Conservation (phyloP, 2,329 filamentous ascomycete genomes). For the Blastomyces gilchristii region DNA sequence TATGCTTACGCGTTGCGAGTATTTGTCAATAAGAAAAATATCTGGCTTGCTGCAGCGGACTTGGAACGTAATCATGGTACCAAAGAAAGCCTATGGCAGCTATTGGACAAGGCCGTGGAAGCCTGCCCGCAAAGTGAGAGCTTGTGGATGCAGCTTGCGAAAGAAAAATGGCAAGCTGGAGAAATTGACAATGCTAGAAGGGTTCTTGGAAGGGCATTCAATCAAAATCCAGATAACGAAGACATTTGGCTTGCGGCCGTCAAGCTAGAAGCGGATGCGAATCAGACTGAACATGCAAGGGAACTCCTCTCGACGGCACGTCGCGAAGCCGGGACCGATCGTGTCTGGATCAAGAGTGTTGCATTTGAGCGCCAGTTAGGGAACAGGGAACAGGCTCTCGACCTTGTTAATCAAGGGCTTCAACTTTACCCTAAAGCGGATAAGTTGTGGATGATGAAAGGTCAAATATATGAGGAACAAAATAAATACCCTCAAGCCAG, state of each 20-base stretch:
- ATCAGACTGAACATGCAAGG: constrained; percentile 69
- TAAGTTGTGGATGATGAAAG: constrained; percentile 98
- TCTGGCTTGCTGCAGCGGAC: constrained; percentile 86
- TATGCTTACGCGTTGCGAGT: constrained; percentile 83
- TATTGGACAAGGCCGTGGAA: constrained; percentile 87
- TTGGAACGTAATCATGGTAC: constrained; percentile 82
- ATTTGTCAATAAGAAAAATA: constrained; percentile 75
- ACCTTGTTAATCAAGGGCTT: constrained; percentile 76
- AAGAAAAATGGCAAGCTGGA: constrained; percentile 85
- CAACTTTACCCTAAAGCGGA: constrained; percentile 73
- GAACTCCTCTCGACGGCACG: constrained; percentile 73
- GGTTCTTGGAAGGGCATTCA: constrained; percentile 81
- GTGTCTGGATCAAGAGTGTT: constrained; percentile 94
- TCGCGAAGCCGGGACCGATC: constrained; percentile 82
- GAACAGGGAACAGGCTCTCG: constrained; percentile 68
- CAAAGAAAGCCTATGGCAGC: constrained; percentile 68
- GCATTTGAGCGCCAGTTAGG: constrained; percentile 82
- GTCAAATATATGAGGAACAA: constrained; percentile 85
- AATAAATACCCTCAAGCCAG: constrained; percentile 72
- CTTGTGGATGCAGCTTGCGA: constrained; percentile 90
- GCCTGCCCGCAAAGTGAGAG: constrained; percentile 85
- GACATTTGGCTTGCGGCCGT: constrained; percentile 97
- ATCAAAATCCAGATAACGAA: constrained; percentile 92
- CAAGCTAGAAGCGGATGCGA: constrained; percentile 86
- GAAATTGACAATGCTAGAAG: constrained; percentile 77